Percentiles rank a stretch among this genome's conserved stretches.
These are phyloP conservation scores for Penicillium sp. DNA, from an alignment of 2,329 filamentous ascomycete species.

Conservation along the genomic window DNA sequence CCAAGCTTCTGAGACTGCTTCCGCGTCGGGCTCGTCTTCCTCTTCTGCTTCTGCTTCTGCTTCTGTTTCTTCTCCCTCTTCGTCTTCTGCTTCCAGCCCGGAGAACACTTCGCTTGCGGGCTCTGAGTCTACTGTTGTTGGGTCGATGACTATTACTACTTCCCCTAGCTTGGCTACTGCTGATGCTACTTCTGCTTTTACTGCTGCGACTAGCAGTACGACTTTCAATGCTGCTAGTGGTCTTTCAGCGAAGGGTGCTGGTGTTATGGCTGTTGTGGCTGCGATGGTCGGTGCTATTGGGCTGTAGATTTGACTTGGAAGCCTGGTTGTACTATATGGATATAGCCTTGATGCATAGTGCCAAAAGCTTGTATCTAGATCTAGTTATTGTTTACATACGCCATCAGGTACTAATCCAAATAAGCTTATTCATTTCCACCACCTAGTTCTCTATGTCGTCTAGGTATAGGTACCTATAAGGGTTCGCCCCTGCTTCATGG, in stretches of 20 bases:
- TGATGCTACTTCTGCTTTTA: constrained; percentile 3
- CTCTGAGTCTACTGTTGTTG: not conserved
- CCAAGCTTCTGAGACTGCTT: too few species aligned
- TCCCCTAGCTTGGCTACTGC: constrained; percentile 4
- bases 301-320: constrained; percentile 8
- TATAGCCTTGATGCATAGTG: not conserved
- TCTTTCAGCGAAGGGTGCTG: constrained; percentile 10
- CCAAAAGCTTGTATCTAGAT: not conserved
- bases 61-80: not conserved
- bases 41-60: not conserved
- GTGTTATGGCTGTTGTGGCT: constrained; percentile 13
- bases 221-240: constrained; percentile 13
- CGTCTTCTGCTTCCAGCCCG: not conserved
- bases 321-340: not conserved
- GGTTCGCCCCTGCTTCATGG: too few species aligned
- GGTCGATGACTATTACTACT: constrained; percentile 10
- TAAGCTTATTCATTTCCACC: not conserved
- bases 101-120: not conserved
- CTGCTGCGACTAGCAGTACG: constrained; percentile 6
- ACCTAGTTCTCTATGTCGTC: too few species aligned
- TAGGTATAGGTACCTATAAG: too few species aligned
- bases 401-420: not conserved
- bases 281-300: constrained; percentile 14
- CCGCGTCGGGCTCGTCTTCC: not conserved
- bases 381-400: not conserved